Percentiles rank a stretch among this genome's conserved stretches.
These are phyloP conservation scores for Boletus reticulatus DNA, from an alignment of 768 basidiomycete species.

Conservation along the genomic window DNA sequence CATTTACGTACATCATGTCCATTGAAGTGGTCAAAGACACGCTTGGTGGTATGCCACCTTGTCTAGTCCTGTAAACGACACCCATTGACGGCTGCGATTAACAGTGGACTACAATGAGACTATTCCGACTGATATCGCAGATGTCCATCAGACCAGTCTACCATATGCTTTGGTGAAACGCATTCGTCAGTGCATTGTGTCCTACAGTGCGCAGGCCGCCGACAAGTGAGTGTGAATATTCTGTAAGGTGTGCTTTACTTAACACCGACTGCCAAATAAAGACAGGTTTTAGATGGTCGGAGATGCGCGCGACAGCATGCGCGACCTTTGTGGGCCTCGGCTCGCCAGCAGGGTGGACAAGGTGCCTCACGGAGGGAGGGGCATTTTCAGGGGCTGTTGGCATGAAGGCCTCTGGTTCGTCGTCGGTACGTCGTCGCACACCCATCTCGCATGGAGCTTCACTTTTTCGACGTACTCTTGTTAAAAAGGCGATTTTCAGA, in stretches of 20 bases:
- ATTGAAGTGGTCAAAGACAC: not conserved
- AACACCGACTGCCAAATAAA: constrained; percentile 4
- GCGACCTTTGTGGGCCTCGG: constrained; percentile 44
- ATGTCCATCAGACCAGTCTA: constrained; percentile 14
- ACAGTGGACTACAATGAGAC: not conserved
- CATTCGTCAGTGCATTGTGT: constrained; percentile 19
- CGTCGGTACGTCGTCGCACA: constrained; percentile 17
- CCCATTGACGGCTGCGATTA: not conserved
- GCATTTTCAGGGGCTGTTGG: constrained; percentile 26
- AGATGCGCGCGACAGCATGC: constrained; percentile 38
- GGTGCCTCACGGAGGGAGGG: constrained; percentile 59
- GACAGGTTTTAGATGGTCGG: constrained; percentile 40
- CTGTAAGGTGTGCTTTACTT: too few species aligned
- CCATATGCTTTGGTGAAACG: constrained; percentile 12
- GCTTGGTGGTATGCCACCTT: not conserved
- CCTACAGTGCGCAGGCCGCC: too few species aligned
- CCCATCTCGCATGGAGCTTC: not conserved
- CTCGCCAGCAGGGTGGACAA: constrained; percentile 43
- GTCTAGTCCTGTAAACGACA: too few species aligned
- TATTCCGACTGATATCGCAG: constrained; percentile 21
- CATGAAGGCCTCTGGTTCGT: constrained; percentile 37
- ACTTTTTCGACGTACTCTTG: not conserved
- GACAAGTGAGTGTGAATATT: too few species aligned
- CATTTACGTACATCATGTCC: not conserved
- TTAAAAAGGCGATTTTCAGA: constrained; percentile 22